Conservation (phyloP, 371 early-diverging fungal species). For the Dichotomocladium elegans region DNA sequence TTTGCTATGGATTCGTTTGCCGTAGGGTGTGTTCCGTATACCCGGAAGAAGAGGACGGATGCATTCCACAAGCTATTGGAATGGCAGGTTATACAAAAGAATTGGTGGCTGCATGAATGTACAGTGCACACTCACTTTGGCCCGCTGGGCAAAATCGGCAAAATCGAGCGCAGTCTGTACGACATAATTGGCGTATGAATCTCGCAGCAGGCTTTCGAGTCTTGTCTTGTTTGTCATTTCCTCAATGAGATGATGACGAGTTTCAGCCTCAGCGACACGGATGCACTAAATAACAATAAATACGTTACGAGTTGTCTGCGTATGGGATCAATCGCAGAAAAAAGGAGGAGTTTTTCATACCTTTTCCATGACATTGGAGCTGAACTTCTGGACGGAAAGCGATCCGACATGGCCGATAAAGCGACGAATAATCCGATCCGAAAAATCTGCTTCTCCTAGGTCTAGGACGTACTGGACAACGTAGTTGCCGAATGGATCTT, state of each 20-base stretch:
- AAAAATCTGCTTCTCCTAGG: conserved; percentile 61
- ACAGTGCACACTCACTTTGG: conserved; percentile 30
- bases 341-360: conserved; percentile 26
- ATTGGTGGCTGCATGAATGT: background rate
- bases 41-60: conserved; percentile 75
- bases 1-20: conserved; percentile 84
- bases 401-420: conserved; percentile 72
- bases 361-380: conserved; percentile 92
- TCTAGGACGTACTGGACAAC: conserved; percentile 97
- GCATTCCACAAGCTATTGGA: conserved; percentile 67
- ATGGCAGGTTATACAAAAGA: background rate
- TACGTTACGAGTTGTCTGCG: background rate
- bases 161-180: conserved; percentile 91
- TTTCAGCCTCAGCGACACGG: conserved; percentile 70
- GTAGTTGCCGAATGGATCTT: conserved; percentile 97
- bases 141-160: conserved; percentile 70
- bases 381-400: conserved; percentile 87
- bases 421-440: conserved; percentile 70
- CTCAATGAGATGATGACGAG: conserved; percentile 65
- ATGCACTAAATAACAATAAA: conserved; percentile 58
- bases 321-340: background rate
- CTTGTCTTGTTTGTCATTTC: conserved; percentile 66
- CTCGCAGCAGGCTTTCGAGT: conserved; percentile 75
- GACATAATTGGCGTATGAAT: conserved; percentile 90
- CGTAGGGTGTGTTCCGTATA: conserved; percentile 83